These are phyloP conservation scores for Pelargonium fulgidum DNA, from an alignment of 441 rosid species.

Conservation along the genomic window DNA sequence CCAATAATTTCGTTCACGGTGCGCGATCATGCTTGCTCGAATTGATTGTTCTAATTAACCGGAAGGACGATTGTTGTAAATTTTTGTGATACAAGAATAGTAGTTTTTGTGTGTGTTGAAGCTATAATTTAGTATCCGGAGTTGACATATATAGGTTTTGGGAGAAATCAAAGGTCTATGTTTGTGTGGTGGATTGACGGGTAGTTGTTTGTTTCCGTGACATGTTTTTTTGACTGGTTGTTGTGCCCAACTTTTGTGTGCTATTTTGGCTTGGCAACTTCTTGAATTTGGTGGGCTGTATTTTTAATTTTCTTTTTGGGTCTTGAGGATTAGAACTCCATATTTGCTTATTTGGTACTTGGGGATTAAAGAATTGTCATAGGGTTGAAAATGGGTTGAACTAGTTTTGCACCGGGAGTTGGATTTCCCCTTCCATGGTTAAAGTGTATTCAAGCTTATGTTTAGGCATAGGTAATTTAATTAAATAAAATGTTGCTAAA, in stretches of 20 bases:
- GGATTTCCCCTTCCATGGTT: constrained; percentile 42
- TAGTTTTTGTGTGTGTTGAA: neutral
- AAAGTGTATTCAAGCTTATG: constrained; percentile 48
- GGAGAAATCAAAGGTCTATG: neutral
- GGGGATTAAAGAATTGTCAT: constrained; percentile 42
- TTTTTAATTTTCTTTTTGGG: neutral
- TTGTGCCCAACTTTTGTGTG: neutral
- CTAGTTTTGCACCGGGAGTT: constrained; percentile 33
- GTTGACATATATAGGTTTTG: constrained; percentile 3
- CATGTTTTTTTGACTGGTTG: constrained; percentile 5
- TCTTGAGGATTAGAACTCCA: neutral
- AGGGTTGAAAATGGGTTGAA: constrained; percentile 47
- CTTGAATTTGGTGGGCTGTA: neutral
- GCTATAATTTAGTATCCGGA: neutral
- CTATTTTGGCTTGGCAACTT: neutral
- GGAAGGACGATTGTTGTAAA: neutral
- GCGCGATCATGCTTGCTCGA: no score
- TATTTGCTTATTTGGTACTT: constrained; percentile 32
- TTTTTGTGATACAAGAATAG: neutral
- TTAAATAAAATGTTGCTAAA: constrained; percentile 32
- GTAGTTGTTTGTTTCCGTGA: constrained; percentile 3
- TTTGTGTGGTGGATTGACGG: neutral
- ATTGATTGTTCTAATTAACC: neutral
- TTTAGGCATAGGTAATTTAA: constrained; percentile 33
- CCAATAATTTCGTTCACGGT: neutral